A percentile compares a stretch with the other conserved stretches of the same genome.
Evolutionary conservation across 345 rosid genomes (phyloP).

Genomic region (Iberis pinnata): DNA sequence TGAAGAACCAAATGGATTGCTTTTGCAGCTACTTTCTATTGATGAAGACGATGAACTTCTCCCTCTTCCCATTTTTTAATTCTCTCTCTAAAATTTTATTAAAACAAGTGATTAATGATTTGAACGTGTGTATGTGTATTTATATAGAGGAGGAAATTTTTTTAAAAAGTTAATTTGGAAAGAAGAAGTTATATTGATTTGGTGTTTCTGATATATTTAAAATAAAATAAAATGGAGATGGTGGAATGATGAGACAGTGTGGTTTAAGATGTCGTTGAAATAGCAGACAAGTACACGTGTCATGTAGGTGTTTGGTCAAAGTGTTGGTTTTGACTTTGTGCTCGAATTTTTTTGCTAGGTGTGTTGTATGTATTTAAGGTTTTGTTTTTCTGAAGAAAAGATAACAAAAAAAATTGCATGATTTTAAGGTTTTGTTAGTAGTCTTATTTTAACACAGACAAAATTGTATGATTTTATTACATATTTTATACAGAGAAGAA

Average conservation of each 20-base stretch:
- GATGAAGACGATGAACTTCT: conserved; percentile 61
- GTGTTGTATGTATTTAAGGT: conserved; percentile 25
- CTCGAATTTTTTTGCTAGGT: conserved; percentile 29
- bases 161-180: neutral
- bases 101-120: conserved; percentile 29
- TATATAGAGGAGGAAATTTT: conserved; percentile 18
- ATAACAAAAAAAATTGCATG: neutral
- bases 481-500: no score
- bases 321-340: conserved; percentile 31
- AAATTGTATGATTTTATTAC: no score
- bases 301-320: conserved; percentile 22
- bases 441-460: no score
- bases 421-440: no score
- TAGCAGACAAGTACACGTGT: conserved; percentile 34
- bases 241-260: conserved; percentile 35
- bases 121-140: conserved; percentile 32
- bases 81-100: conserved; percentile 13
- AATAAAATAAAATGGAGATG: conserved; percentile 6
- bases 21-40: conserved; percentile 45
- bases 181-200: conserved; percentile 20
- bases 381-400: neutral
- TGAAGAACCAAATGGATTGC: conserved; percentile 29
- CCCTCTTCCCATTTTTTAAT: conserved; percentile 46
- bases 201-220: conserved; percentile 13
- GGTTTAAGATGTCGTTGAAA: conserved; percentile 27